A percentile compares a stretch with the other conserved stretches of the same genome.
These are phyloP conservation scores for Lactarius akahatsu DNA, from an alignment of 768 basidiomycete species.

Conservation along the genomic window DNA sequence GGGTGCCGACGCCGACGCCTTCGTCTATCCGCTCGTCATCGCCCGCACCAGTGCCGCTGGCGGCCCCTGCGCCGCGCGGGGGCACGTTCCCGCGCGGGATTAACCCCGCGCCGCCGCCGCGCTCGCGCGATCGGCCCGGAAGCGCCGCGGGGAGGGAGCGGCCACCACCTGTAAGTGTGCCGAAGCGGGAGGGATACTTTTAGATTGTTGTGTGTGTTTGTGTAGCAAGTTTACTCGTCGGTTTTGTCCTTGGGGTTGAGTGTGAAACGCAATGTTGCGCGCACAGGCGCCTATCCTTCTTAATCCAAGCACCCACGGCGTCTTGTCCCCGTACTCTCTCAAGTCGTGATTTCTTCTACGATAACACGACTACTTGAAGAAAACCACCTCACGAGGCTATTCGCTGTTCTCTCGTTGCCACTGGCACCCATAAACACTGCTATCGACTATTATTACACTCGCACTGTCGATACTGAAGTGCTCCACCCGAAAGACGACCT, in stretches of 20 bases:
- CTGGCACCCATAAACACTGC: too few relatives aligned
- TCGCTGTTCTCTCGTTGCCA: too few relatives aligned
- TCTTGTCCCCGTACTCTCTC: too few relatives aligned
- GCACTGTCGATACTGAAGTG: background rate
- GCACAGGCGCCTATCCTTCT: too few relatives aligned
- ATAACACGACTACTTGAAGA: too few relatives aligned
- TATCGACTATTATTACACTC: background rate
- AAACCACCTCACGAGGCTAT: too few relatives aligned
- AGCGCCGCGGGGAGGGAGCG: conserved; percentile 48
- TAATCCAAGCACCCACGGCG: too few relatives aligned
- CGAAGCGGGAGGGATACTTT: conserved; percentile 67
- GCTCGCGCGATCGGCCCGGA: conserved; percentile 65
- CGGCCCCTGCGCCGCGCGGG: background rate
- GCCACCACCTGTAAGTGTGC: conserved; percentile 51
- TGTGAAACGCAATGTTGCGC: too few relatives aligned
- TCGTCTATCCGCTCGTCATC: background rate
- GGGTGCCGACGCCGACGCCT: conserved; percentile 19
- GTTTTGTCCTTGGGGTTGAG: background rate
- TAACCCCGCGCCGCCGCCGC: conserved; percentile 59
- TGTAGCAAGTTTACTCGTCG: background rate
- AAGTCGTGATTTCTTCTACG: too few relatives aligned
- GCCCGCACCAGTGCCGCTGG: background rate
- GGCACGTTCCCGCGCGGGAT: background rate
- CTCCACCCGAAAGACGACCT: background rate
- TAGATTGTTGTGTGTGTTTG: conserved; percentile 28